Evolutionary conservation across 768 basidiomycete species (phyloP).

Genomic region (Sistotremastrum suecicum): DNA sequence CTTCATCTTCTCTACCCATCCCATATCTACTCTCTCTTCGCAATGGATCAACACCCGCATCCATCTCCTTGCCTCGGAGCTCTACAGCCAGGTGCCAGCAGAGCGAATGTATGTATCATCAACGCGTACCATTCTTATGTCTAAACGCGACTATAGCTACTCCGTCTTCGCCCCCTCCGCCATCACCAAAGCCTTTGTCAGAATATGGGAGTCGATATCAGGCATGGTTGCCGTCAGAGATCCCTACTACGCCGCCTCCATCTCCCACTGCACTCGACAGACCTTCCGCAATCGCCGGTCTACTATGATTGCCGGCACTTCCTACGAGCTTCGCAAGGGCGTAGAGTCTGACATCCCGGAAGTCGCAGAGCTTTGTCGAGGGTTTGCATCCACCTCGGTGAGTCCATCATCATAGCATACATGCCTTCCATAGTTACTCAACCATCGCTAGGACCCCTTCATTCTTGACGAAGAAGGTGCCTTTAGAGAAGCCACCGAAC

Average conservation of each 20-base stretch:
- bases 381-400: slow-evolving; percentile 48
- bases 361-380: slow-evolving; percentile 35
- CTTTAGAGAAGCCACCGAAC: slow-evolving; percentile 30
- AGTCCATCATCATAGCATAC: slow-evolving; percentile 13
- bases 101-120: slow-evolving; percentile 21
- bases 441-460: slow-evolving; percentile 37
- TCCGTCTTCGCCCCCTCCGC: slow-evolving; percentile 47
- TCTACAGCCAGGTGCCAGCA: slow-evolving; percentile 21
- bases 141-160: slow-evolving; percentile 19
- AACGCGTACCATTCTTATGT: no score
- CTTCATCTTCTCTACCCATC: slow-evolving; percentile 37
- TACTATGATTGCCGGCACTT: neutral
- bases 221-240: slow-evolving; percentile 21
- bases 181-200: slow-evolving; percentile 31
- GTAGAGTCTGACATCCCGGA: slow-evolving; percentile 21
- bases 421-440: neutral
- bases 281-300: slow-evolving; percentile 19
- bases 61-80: slow-evolving; percentile 22
- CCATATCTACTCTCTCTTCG: slow-evolving; percentile 18
- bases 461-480: slow-evolving; percentile 28
- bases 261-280: slow-evolving; percentile 36
- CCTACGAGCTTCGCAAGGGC: slow-evolving; percentile 32
- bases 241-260: slow-evolving; percentile 50
- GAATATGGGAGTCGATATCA: slow-evolving; percentile 34
- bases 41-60: slow-evolving; percentile 28